phyloP scores from a whole-genome alignment of 1,284 basidiomycete genomes.

The Leccinum angustisporum region DNA sequence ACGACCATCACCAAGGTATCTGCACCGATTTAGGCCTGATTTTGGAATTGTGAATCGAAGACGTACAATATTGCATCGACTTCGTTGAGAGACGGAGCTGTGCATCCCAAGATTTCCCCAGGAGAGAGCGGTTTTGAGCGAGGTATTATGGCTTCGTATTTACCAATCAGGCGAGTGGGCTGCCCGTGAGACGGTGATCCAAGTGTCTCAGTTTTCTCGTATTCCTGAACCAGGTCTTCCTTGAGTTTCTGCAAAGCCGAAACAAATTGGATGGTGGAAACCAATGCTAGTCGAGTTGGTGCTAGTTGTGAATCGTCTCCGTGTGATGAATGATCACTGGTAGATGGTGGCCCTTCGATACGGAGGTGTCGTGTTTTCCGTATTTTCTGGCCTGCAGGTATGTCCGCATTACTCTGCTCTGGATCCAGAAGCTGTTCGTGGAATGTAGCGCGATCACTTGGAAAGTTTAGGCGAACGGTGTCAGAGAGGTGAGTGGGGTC shows the following conservation, averaged over 20 bases:
- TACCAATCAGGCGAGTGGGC: constrained; percentile 52
- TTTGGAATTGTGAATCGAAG: constrained; percentile 1
- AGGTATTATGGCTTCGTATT: constrained; percentile 82
- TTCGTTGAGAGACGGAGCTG: constrained; percentile 80
- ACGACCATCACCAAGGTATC: constrained; percentile 96
- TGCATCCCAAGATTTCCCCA: constrained; percentile 97
- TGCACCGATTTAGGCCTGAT: constrained; percentile 36
- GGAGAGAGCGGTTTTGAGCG: constrained; percentile 93
- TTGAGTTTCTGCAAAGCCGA: constrained; percentile 86
- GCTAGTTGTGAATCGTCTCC: constrained; percentile 5
- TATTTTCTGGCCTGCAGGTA: constrained; percentile 57
- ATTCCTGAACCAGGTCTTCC: constrained; percentile 62
- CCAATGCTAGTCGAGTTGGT: constrained; percentile 79
- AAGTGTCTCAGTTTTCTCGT: constrained; percentile 4
- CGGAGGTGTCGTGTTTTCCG: constrained; percentile 50
- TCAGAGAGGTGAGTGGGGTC: constrained; percentile 82
- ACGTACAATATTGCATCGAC: constrained; percentile 87
- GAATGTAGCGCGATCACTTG: constrained; percentile 68
- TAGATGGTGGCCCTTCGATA: constrained; percentile 47
- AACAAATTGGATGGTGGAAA: constrained; percentile 95
- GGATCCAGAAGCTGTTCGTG: constrained; percentile 54
- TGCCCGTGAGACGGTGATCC: constrained; percentile 10
- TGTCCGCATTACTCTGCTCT: constrained; percentile 47
- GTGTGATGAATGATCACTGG: constrained; percentile 6
- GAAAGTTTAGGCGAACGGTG: constrained; percentile 90